Evolutionary conservation across 163 green algal genomes (phyloP), one percentile per base, ranked within the genome.

Genomic region (Trebouxia gelatinosa): DNA sequence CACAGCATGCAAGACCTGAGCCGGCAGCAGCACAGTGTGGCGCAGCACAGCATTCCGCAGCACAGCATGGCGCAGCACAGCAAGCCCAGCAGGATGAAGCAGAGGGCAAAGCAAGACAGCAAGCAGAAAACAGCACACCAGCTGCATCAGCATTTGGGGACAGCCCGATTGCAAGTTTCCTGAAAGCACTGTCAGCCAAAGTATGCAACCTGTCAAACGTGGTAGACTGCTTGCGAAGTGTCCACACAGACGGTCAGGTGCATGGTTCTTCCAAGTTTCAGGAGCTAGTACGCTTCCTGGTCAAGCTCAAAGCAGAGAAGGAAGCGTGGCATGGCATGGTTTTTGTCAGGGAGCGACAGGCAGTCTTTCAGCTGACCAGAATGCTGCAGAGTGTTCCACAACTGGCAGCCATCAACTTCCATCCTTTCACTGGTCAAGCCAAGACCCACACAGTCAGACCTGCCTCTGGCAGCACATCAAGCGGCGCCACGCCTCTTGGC

Each of bases 311-410:
- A 43, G 11, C 6, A 4, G 23, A 32, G 23, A 72, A 72, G 3
- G 19, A 1, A 26, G 37, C 35, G 35, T 50, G 64, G 32, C 64
- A 72, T 23, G 32, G 64, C 64, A 72, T 72, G 17, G 64, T 72
- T 3, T 72, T 72, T 48, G 64, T 72, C 35, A 72, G 50, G 35
- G 64, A 72, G 64, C 9, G 64, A 16, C 35, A 72, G 37, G 50
- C 35, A 26, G 64, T 72, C 21, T 37, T 54, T 23, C 35, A 35
- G 6, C 50, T 72, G 23, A 11, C 26, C 3, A 13, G 23, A 6
- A 34, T 72, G 64, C 64, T 72, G 35, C 35, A 23, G 5, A 51
- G 50, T 7, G 35, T 51, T 2, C 35, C 64, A 50, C 23, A 72
- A 6, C 6, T 72, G 37, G 37, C 64, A 7, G 11, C 17, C 6